phyloP scores from a whole-genome alignment of 2,329 filamentous ascomycete species.

The Daldinia eschscholtzii region DNA sequence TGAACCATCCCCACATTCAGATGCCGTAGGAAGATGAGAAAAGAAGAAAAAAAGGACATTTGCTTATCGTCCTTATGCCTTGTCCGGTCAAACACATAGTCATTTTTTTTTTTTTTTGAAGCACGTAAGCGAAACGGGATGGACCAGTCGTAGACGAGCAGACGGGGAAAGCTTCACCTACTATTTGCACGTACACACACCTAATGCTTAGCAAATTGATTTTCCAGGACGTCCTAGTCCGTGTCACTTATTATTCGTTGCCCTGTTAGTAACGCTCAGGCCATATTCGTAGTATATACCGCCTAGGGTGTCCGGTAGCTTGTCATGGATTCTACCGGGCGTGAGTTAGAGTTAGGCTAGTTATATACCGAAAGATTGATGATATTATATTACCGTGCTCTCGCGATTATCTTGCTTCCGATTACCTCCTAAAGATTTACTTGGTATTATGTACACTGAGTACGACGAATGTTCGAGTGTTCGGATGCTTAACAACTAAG shows the following conservation, averaged over 20 bases:
- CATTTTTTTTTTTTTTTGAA: neutral
- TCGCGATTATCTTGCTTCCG: neutral
- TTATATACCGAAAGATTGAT: slow-evolving; percentile 32
- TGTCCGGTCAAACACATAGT: slow-evolving; percentile 3
- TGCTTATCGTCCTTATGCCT: slow-evolving; percentile 19
- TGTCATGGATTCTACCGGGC: slow-evolving; percentile 22
- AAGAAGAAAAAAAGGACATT: neutral
- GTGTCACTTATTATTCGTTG: slow-evolving; percentile 20
- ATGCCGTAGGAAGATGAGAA: slow-evolving; percentile 16
- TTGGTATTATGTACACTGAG: neutral
- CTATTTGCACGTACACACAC: slow-evolving; percentile 8
- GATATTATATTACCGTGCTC: slow-evolving; percentile 6
- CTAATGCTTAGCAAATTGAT: slow-evolving; percentile 1
- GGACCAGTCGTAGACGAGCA: slow-evolving; percentile 5
- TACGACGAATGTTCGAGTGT: neutral
- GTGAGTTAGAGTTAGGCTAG: slow-evolving; percentile 19
- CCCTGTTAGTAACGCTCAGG: slow-evolving; percentile 27
- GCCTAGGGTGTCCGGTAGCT: slow-evolving; percentile 18
- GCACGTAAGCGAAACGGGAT: slow-evolving; percentile 20
- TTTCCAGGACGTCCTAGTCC: slow-evolving; percentile 19
- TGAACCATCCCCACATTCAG: slow-evolving; percentile 9
- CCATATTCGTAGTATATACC: slow-evolving; percentile 14
- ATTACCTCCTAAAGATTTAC: slow-evolving; percentile 5
- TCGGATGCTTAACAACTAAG: neutral
- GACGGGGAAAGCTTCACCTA: slow-evolving; percentile 1